Conservation (phyloP, 148 eudicot genomes). For the Amaranthus palmeri region DNA sequence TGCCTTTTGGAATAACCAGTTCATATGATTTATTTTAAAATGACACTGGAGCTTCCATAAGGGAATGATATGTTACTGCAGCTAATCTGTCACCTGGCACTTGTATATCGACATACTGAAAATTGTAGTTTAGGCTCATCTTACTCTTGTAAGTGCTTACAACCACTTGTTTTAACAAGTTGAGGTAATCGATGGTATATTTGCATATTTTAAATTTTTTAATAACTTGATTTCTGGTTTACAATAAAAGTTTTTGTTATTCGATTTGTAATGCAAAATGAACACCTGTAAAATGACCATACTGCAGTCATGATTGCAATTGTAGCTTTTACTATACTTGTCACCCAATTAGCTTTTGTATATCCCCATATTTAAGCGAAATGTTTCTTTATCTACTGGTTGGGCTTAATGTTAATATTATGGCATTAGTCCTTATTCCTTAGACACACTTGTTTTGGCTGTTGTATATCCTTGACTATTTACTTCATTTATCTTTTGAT, state of each 20-base stretch:
- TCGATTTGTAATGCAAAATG: neutral
- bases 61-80: neutral
- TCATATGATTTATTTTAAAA: neutral
- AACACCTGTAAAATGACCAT: neutral
- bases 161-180: too few relatives aligned
- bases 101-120: neutral
- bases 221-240: neutral
- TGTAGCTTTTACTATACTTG: neutral
- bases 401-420: neutral
- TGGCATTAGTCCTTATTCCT: neutral
- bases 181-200: too few relatives aligned
- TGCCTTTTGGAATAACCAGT: neutral
- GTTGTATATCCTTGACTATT: neutral
- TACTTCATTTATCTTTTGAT: slow-evolving; percentile 5
- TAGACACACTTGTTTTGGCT: neutral
- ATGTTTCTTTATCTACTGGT: neutral
- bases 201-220: neutral
- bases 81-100: neutral
- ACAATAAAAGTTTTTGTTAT: neutral
- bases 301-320: neutral
- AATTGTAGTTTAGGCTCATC: neutral
- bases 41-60: neutral
- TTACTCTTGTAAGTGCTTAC: neutral
- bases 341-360: neutral
- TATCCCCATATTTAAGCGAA: neutral